phyloP scores from a whole-genome alignment of 768 basidiomycete species.

The Podaxis sp. region DNA sequence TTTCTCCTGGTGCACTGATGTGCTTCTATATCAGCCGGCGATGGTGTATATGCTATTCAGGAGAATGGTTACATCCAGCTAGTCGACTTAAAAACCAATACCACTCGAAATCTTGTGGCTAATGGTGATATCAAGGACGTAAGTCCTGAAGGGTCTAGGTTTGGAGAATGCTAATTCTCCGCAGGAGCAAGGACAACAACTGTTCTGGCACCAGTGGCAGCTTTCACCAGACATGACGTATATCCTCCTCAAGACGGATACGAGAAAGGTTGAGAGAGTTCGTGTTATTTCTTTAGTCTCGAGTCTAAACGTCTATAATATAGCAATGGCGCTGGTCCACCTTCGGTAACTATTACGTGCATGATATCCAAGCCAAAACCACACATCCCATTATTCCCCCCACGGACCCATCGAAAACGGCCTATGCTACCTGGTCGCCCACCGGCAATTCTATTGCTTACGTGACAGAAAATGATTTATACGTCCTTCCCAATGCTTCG shows the following conservation, averaged over 20 bases:
- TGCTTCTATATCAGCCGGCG: slow-evolving; percentile 64
- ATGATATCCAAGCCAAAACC: slow-evolving; percentile 64
- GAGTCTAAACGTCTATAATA: neutral
- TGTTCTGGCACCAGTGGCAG: slow-evolving; percentile 66
- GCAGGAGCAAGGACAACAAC: slow-evolving; percentile 54
- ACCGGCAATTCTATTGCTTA: slow-evolving; percentile 83
- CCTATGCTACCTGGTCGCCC: slow-evolving; percentile 89
- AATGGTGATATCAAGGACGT: slow-evolving; percentile 66
- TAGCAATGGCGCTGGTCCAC: slow-evolving; percentile 95
- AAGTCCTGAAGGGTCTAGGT: slow-evolving; percentile 20
- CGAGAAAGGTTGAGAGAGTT: slow-evolving; percentile 56
- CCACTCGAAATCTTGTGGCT: slow-evolving; percentile 59
- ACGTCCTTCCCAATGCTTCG: slow-evolving; percentile 69
- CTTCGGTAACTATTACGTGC: slow-evolving; percentile 92
- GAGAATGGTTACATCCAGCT: slow-evolving; percentile 70
- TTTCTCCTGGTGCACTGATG: neutral
- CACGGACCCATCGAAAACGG: slow-evolving; percentile 65
- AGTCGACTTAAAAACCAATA: slow-evolving; percentile 77
- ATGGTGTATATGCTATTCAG: slow-evolving; percentile 82
- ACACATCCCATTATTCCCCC: slow-evolving; percentile 76
- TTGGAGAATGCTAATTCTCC: neutral
- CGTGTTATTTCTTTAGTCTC: neutral
- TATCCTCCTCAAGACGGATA: slow-evolving; percentile 77
- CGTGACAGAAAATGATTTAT: slow-evolving; percentile 87
- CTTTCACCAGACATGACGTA: slow-evolving; percentile 91